These are phyloP conservation scores for Teratosphaeria pseudoeucalypti DNA, from an alignment of 2,329 filamentous ascomycete genomes.

Conservation along the genomic window DNA sequence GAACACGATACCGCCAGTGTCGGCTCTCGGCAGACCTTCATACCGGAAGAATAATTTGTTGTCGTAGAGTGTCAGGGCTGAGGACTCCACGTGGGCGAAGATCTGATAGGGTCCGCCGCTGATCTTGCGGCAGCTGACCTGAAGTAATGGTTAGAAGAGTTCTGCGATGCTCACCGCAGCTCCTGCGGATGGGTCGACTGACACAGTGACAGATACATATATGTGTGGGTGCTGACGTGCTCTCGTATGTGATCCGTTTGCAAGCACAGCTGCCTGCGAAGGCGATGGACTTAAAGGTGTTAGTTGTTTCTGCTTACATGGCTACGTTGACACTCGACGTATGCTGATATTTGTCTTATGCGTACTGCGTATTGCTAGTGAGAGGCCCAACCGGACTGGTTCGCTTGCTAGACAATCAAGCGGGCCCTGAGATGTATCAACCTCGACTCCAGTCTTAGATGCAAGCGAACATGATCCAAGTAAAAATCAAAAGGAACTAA, in stretches of 20 bases:
- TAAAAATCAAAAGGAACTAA: too few species aligned
- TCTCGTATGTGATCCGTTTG: conserved; percentile 14
- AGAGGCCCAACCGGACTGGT: not conserved
- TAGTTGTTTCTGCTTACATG: not conserved
- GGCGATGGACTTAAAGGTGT: not conserved
- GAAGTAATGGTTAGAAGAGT: not conserved
- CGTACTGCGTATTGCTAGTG: not conserved
- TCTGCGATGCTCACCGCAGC: not conserved
- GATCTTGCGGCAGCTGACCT: conserved; percentile 16
- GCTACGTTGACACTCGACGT: not conserved
- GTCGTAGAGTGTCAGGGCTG: conserved; percentile 11
- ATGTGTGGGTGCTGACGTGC: not conserved
- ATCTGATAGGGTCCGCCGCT: conserved; percentile 13
- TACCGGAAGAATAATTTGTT: conserved; percentile 9
- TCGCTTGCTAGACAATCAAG: too few species aligned
- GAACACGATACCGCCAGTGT: conserved; percentile 8
- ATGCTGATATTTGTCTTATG: not conserved
- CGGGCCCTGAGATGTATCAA: too few species aligned
- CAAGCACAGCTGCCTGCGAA: conserved; percentile 17
- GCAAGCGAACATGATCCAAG: too few species aligned
- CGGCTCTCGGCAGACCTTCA: conserved; percentile 11
- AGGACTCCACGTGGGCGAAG: conserved; percentile 9
- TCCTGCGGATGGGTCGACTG: not conserved
- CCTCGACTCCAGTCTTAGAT: too few species aligned
- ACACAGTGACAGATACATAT: not conserved